phyloP scores from a whole-genome alignment of 306 rosid species.

The Coriaria nepalensis region DNA sequence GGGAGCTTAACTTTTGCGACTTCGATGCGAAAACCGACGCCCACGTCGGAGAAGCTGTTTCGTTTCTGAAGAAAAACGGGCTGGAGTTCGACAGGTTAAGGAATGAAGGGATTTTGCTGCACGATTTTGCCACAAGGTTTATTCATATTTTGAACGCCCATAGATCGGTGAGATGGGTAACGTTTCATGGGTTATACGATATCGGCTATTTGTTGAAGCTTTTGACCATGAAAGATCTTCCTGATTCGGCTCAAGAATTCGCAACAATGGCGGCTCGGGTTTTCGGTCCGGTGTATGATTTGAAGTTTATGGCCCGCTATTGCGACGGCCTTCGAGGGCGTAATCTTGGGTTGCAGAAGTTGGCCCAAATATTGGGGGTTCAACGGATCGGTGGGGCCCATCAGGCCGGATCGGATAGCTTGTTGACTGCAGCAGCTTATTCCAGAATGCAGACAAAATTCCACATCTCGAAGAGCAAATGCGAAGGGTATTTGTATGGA shows the following conservation, averaged over 20 bases:
- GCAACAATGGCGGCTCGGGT: neutral
- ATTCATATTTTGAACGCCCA: neutral
- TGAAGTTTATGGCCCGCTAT: conserved; percentile 3
- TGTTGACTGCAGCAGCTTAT: neutral
- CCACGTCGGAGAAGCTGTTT: neutral
- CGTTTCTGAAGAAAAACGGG: neutral
- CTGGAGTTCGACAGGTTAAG: neutral
- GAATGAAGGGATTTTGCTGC: neutral
- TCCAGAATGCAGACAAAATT: neutral
- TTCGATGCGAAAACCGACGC: neutral
- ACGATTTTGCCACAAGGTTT: neutral
- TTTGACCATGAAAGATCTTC: neutral
- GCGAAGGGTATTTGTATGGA: conserved; percentile 2
- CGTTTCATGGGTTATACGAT: conserved; percentile 6
- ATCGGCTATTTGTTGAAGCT: neutral
- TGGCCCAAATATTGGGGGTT: neutral
- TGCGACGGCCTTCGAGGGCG: conserved; percentile 1
- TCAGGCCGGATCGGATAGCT: conserved; percentile 6
- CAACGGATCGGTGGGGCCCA: neutral
- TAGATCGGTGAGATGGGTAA: neutral
- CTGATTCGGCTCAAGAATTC: neutral
- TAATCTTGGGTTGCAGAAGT: neutral
- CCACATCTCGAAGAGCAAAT: neutral
- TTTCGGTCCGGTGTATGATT: neutral
- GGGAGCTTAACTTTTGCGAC: conserved; percentile 10